Percentiles rank a stretch among this genome's conserved stretches.
These are phyloP conservation scores for Globisporangium carolinianum DNA, from an alignment of 352 stramenopile genomes.

Conservation along the genomic window DNA sequence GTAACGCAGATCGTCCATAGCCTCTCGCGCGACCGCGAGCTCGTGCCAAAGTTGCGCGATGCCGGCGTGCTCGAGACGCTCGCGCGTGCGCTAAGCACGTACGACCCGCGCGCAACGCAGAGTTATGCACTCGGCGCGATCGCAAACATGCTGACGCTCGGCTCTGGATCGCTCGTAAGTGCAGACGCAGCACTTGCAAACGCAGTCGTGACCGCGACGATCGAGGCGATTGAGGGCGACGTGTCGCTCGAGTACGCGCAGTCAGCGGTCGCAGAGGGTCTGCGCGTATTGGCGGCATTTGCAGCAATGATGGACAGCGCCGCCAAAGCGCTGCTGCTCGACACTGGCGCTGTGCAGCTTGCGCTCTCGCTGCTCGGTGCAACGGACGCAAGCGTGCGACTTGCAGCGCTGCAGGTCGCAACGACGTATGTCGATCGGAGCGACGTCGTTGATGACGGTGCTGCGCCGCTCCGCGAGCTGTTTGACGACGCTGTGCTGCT, in stretches of 20 bases:
- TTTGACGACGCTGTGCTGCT: constrained; percentile 31
- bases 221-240: constrained; percentile 29
- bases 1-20: constrained; percentile 44
- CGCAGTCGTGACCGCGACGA: constrained; percentile 18
- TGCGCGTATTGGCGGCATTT: constrained; percentile 45
- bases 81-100: constrained; percentile 23
- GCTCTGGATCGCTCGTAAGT: constrained; percentile 2
- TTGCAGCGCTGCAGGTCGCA: constrained; percentile 37
- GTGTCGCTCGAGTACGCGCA: constrained; percentile 27
- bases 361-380: constrained; percentile 37
- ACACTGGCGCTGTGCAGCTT: constrained; percentile 28
- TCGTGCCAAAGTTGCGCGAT: constrained; percentile 53
- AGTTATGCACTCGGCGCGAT: constrained; percentile 40
- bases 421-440: constrained; percentile 29
- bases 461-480: constrained; percentile 14
- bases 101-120: constrained; percentile 30
- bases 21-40: constrained; percentile 56
- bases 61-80: constrained; percentile 43
- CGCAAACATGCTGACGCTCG: constrained; percentile 16
- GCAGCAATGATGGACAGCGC: constrained; percentile 19
- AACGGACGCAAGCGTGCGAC: constrained; percentile 28
- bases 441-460: constrained; percentile 19
- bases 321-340: constrained; percentile 30
- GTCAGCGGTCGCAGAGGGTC: constrained; percentile 26
- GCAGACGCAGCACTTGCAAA: constrained; percentile 10